Base-by-base conservation (phyloP, 2,329 filamentous ascomycete genomes). In the Colletotrichum shisoi region DNA sequence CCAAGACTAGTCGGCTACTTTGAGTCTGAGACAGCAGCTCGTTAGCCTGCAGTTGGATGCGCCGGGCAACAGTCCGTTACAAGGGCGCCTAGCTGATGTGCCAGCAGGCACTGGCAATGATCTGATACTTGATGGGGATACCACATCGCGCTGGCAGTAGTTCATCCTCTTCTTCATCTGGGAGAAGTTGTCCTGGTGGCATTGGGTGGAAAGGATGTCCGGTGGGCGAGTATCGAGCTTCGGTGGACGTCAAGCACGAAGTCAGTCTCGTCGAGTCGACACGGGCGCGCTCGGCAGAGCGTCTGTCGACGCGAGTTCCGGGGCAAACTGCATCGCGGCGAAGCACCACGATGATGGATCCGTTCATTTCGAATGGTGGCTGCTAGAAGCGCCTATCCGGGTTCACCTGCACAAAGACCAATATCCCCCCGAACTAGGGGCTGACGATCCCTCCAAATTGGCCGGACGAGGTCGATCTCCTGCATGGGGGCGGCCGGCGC, bases 391-490 rank as follows among this genome's bases (percentile, higher is more conserved):
- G 40, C 39, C 21, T n/a, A 19, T 21, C 56, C 56, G 62, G 46
- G 39, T 45, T 64, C 46, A 51, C 31, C 62, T 46, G 46, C 62
- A 52, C 46, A 56, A 60, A 44, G 24, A 15, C 21, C 27, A 44
- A 37, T 51, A 62, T 52, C 40, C 31, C 31, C 46, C 56, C 62
- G 39, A 53, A 64, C 52, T 19, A 40, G 40, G 62, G 48, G 48
- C 31, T 27, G 57, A 48, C 19, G 48, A 64, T 64, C 57, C 40
- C 31, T 34, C 34, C 48, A 48, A 53, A 54, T 54, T 61, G 57
- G 48, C 62, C 48, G 17, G 37, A 61, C 21, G 17, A 57, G 52
- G 57, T 46, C 62, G 62, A 64, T 48, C 62, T n/a, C 27, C 34
- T 21, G 9, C 48, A 61, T n/a, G 48, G 57, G 57, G 57, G 17